Percentiles rank a stretch among this genome's conserved stretches.
Conservation (phyloP, 208 protist genomes). For the Jaenimonas drosophilae region DNA sequence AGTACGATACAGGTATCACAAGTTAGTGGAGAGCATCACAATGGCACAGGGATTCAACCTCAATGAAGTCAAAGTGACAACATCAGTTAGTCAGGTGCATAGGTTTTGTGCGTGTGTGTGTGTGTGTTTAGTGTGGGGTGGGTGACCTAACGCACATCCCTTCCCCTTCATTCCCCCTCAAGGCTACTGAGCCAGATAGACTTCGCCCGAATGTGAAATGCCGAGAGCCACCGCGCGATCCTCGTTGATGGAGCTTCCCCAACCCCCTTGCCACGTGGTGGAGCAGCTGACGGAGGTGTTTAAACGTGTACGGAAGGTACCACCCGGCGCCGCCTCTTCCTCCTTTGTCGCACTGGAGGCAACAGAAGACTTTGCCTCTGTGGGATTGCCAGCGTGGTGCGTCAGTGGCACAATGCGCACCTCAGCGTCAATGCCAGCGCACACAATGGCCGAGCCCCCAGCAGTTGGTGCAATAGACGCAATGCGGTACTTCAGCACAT, state of each 20-base stretch:
- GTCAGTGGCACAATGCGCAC: constrained; percentile 32
- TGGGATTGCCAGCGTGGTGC: constrained; percentile 1
- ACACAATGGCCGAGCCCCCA: constrained; percentile 40
- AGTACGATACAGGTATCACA: background rate
- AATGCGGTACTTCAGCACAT: constrained; percentile 72
- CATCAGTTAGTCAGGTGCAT: too few species aligned
- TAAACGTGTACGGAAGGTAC: constrained; percentile 71
- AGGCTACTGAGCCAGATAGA: constrained; percentile 47
- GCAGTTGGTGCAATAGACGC: constrained; percentile 34
- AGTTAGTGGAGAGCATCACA: background rate
- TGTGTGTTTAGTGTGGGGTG: background rate
- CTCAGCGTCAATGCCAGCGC: constrained; percentile 50
- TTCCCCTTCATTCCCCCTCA: background rate
- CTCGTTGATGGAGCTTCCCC: constrained; percentile 22
- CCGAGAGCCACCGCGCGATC: constrained; percentile 34
- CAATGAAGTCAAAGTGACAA: too few species aligned
- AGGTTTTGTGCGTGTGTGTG: background rate
- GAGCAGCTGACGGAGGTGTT: constrained; percentile 48
- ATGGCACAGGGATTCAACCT: background rate
- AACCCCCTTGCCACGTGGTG: constrained; percentile 66
- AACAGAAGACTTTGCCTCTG: constrained; percentile 4
- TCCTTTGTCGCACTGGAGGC: too few species aligned
- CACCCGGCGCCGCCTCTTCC: constrained; percentile 8
- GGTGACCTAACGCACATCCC: background rate
- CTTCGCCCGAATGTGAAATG: constrained; percentile 56